Evolutionary conservation across 352 stramenopile genomes (phyloP).

Genomic region (Plasmopara halstedii): DNA sequence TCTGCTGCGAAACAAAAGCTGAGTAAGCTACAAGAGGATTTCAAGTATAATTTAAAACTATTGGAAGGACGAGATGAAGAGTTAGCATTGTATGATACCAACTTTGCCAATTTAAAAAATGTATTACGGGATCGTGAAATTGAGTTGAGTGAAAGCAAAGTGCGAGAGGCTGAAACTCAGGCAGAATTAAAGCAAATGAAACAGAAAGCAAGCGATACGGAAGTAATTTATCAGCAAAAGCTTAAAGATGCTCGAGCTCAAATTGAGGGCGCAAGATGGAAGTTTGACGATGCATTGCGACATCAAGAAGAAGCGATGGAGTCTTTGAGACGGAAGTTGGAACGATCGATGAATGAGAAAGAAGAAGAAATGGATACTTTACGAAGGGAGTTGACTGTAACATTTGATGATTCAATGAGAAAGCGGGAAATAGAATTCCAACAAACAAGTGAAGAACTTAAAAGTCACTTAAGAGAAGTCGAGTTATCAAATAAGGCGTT

Average conservation of each 20-base stretch:
- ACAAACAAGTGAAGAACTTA: slow-evolving; percentile 30
- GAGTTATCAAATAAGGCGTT: slow-evolving; percentile 52
- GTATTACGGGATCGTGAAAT: slow-evolving; percentile 65
- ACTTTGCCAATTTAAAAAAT: slow-evolving; percentile 72
- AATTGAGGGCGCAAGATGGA: slow-evolving; percentile 64
- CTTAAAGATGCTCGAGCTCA: slow-evolving; percentile 65
- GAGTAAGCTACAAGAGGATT: slow-evolving; percentile 86
- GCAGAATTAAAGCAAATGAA: slow-evolving; percentile 42
- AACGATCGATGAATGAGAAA: slow-evolving; percentile 58
- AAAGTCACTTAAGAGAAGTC: slow-evolving; percentile 39
- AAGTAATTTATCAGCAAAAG: slow-evolving; percentile 57
- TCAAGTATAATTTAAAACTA: slow-evolving; percentile 91
- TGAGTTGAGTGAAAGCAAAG: slow-evolving; percentile 60
- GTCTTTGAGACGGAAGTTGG: slow-evolving; percentile 33
- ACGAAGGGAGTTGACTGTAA: slow-evolving; percentile 59
- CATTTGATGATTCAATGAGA: slow-evolving; percentile 74
- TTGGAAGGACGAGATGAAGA: slow-evolving; percentile 88
- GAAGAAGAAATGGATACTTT: slow-evolving; percentile 74
- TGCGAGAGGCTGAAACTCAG: slow-evolving; percentile 44
- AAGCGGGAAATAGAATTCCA: slow-evolving; percentile 59
- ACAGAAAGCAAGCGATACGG: slow-evolving; percentile 33
- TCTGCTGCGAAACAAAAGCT: slow-evolving; percentile 66
- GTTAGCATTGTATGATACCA: slow-evolving; percentile 80
- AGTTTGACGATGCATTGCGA: slow-evolving; percentile 68
- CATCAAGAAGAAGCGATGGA: slow-evolving; percentile 59